These are phyloP conservation scores for Aspergillus affinis DNA, from an alignment of 495 filamentous ascomycete genomes.

Conservation along the genomic window DNA sequence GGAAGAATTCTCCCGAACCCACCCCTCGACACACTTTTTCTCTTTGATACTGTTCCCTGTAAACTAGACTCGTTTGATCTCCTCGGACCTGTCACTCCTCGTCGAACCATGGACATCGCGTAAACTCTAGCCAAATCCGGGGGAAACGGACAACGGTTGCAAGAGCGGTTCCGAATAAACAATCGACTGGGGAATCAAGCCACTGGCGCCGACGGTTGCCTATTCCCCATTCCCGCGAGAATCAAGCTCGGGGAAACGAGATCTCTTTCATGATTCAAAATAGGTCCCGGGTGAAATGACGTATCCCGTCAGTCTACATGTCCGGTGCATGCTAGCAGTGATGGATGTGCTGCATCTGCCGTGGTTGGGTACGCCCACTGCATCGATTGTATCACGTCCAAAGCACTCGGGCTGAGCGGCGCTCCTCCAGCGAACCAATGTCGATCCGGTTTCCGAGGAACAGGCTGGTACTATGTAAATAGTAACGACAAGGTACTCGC, in stretches of 20 bases:
- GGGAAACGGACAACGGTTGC: not conserved
- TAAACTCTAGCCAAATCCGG: not conserved
- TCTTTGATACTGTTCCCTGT: not conserved
- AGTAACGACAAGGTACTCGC: no score
- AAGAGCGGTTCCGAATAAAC: not conserved
- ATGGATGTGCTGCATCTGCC: not conserved
- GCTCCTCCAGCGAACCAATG: not conserved
- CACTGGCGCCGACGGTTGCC: not conserved
- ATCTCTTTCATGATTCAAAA: not conserved
- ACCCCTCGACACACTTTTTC: not conserved
- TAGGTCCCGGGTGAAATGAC: not conserved
- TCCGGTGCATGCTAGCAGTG: not conserved
- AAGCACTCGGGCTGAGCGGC: no score
- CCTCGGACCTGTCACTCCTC: not conserved
- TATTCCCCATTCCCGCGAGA: not conserved
- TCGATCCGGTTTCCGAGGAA: not conserved
- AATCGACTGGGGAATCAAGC: not conserved
- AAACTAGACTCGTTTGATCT: not conserved
- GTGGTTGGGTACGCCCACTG: no score
- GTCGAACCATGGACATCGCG: not conserved
- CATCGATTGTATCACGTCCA: not conserved
- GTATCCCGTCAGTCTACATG: not conserved
- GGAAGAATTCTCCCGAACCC: no score
- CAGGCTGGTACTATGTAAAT: not conserved
- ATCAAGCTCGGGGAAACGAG: not conserved